These are phyloP conservation scores for Sonneratia alba DNA, from an alignment of 345 rosid species.

Conservation along the genomic window DNA sequence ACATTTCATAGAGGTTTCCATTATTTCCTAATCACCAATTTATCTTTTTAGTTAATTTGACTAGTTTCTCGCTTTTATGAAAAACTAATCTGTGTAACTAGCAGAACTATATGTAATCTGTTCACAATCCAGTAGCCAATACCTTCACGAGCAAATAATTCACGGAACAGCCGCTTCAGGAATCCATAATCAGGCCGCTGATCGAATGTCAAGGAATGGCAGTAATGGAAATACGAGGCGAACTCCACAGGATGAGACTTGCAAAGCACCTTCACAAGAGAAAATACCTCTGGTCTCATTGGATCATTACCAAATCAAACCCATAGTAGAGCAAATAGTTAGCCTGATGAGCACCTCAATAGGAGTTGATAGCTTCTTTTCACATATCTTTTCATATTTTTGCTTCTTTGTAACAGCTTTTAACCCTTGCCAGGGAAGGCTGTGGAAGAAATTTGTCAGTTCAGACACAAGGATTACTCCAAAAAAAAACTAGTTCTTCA, in stretches of 20 bases:
- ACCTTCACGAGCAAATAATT: constrained; percentile 82
- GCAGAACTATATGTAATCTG: too few species aligned
- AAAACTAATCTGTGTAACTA: neutral
- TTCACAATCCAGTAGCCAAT: constrained; percentile 1
- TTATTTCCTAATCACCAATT: neutral
- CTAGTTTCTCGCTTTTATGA: neutral
- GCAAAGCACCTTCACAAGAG: constrained; percentile 54
- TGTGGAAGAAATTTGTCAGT: constrained; percentile 20
- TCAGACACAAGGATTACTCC: neutral
- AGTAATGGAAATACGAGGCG: constrained; percentile 81
- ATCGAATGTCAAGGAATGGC: constrained; percentile 81
- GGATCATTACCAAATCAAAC: neutral
- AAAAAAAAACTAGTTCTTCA: neutral
- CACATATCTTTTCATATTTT: constrained; percentile 81
- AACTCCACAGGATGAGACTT: constrained; percentile 75
- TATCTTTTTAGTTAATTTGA: neutral
- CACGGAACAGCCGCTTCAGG: constrained; percentile 79
- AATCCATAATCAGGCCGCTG: constrained; percentile 92
- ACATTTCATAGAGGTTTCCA: too few species aligned
- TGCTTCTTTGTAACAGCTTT: constrained; percentile 83
- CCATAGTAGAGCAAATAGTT: neutral
- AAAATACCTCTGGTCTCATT: neutral
- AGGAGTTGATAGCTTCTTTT: constrained; percentile 83
- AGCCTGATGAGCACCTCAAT: constrained; percentile 47
- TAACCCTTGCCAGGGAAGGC: constrained; percentile 94